These are phyloP conservation scores for Spathaspora gorwiae DNA, from an alignment of 805 yeast genomes.

Conservation along the genomic window DNA sequence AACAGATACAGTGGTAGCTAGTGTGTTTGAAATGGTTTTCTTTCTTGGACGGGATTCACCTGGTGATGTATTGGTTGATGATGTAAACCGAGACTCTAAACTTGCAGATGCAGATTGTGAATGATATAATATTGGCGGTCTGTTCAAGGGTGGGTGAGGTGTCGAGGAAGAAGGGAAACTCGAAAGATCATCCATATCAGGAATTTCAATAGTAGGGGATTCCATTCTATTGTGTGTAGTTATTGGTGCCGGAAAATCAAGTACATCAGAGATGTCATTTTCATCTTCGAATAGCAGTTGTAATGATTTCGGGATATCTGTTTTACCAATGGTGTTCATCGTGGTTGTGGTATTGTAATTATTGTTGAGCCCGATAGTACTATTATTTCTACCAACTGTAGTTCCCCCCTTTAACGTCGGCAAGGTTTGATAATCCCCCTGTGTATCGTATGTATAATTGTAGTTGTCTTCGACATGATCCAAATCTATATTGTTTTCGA, in stretches of 20 bases:
- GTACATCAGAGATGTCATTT: conserved; percentile 11
- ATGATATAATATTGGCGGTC: conserved; percentile 41
- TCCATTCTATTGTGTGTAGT: conserved; percentile 33
- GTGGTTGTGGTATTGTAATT: conserved; percentile 8
- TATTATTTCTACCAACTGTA: conserved; percentile 2
- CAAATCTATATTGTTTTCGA: conserved; percentile 61
- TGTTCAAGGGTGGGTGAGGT: conserved; percentile 23
- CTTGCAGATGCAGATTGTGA: conserved; percentile 41
- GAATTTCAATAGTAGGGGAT: conserved; percentile 67
- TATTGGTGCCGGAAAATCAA: conserved; percentile 7
- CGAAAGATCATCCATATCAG: conserved; percentile 50
- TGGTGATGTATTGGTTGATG: conserved; percentile 13
- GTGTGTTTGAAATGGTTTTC: conserved; percentile 36
- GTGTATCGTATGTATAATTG: conserved; percentile 16
- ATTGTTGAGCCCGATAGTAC: conserved; percentile 2
- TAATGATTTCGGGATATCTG: conserved; percentile 68
- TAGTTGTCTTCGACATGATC: conserved; percentile 26
- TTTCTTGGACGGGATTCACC: conserved; percentile 28
- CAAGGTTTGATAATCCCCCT: conserved; percentile 19
- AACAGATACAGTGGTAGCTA: conserved; percentile 22
- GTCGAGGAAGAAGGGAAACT: conserved; percentile 12
- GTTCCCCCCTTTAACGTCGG: conserved; percentile 18
- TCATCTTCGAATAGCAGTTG: conserved; percentile 62
- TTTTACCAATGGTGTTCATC: conserved; percentile 3
- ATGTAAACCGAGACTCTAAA: conserved; percentile 27